These are phyloP conservation scores for Eutrema japonicum DNA, from an alignment of 345 rosid species.

Conservation along the genomic window DNA sequence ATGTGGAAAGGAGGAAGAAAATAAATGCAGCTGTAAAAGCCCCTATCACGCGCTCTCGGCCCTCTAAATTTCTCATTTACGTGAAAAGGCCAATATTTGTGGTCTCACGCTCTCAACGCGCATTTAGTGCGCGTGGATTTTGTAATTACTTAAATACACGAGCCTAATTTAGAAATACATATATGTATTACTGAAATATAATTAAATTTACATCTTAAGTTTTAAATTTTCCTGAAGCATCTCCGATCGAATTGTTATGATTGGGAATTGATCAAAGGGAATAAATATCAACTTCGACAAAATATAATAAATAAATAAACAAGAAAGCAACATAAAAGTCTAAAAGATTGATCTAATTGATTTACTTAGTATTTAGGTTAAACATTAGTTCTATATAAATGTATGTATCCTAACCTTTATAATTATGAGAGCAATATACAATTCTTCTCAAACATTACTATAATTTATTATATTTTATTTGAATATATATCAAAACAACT, in stretches of 20 bases:
- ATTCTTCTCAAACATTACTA: too few species aligned
- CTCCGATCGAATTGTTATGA: not conserved
- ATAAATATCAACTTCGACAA: not conserved
- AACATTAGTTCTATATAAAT: too few species aligned
- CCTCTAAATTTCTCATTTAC: not conserved
- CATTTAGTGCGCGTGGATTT: not conserved
- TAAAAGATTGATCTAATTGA: not conserved
- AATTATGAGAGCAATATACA: too few species aligned
- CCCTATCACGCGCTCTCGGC: slow-evolving; percentile 8
- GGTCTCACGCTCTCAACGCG: slow-evolving; percentile 18
- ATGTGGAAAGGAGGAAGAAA: not conserved
- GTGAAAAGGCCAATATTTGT: slow-evolving; percentile 3
- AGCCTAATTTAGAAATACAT: too few species aligned
- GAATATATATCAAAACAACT: too few species aligned
- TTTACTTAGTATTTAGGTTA: too few species aligned
- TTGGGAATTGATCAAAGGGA: not conserved
- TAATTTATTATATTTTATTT: too few species aligned
- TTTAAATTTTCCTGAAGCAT: too few species aligned
- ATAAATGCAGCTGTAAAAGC: not conserved
- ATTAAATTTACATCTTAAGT: too few species aligned
- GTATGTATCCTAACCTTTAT: too few species aligned
- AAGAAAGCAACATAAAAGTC: not conserved
- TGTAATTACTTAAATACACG: not conserved
- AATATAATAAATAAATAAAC: not conserved
- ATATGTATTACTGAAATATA: too few species aligned